Evolutionary conservation across 768 basidiomycete species (phyloP).

Genomic region (Porphyrellus cyaneotinctus): DNA sequence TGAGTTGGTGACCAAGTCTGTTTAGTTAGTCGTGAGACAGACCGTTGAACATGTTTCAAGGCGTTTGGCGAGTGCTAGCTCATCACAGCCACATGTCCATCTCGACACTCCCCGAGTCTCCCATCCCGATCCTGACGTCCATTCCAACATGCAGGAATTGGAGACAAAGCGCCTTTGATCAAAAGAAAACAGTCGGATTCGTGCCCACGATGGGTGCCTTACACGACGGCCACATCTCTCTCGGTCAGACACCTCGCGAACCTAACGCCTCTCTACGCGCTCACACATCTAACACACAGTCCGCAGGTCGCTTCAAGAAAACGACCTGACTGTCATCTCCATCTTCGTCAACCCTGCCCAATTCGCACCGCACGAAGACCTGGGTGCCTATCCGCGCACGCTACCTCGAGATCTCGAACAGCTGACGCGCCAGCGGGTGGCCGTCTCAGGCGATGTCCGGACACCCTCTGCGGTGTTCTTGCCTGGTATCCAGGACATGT

Average conservation of each 20-base stretch:
- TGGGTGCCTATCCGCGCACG: slow-evolving; percentile 86
- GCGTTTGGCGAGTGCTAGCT: slow-evolving; percentile 4
- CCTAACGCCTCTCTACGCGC: not conserved
- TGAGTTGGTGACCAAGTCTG: too few species aligned
- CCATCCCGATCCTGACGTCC: slow-evolving; percentile 52
- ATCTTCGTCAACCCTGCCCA: slow-evolving; percentile 99
- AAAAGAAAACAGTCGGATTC: slow-evolving; percentile 73
- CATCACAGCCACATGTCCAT: slow-evolving; percentile 2
- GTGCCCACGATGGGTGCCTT: slow-evolving; percentile 99
- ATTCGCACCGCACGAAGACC: slow-evolving; percentile 94
- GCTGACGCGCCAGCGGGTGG: slow-evolving; percentile 40
- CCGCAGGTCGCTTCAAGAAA: slow-evolving; percentile 64
- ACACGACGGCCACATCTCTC: slow-evolving; percentile 87
- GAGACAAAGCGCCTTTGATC: slow-evolving; percentile 59
- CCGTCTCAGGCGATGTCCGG: slow-evolving; percentile 31
- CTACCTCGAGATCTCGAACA: slow-evolving; percentile 68
- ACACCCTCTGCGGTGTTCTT: slow-evolving; percentile 71
- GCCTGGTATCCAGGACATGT: slow-evolving; percentile 80
- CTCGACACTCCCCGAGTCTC: slow-evolving; percentile 25
- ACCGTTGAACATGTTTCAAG: slow-evolving; percentile 12
- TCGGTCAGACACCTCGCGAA: slow-evolving; percentile 57
- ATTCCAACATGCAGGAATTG: slow-evolving; percentile 66
- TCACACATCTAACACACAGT: slow-evolving; percentile 45
- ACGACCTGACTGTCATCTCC: slow-evolving; percentile 86
- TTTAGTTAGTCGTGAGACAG: too few species aligned